Base-by-base conservation (phyloP, 1,284 basidiomycete genomes). In the Irpex sp. region DNA sequence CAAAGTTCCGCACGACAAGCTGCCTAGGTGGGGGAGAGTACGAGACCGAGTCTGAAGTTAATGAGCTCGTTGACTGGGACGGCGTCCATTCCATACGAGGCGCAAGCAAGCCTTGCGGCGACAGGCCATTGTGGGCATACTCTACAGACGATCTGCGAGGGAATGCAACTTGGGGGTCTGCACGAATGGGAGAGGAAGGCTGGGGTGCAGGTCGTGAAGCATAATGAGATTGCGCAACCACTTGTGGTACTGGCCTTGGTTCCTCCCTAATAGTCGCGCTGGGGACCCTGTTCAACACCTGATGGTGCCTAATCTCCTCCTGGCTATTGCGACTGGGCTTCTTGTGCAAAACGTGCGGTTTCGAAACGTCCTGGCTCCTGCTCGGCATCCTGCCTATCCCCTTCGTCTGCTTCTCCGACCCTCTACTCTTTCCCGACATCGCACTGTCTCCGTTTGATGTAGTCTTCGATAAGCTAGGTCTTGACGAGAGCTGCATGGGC, bases 401-500 rank as follows among this genome's bases (percentile, higher is more conserved):
- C 21, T 43, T 46, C n/a, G 17, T 35, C 36, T 53, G 43, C 57
- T 57, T 46, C 31, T 61, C 60, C 57, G 53, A 11, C 39, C 59
- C 58, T 26, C 21, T 51, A 9, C 60, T 31, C 33, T 35, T 19
- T 26, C 26, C 46, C 17, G 11, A 31, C 13, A 60, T 46, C 9
- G 43, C 19, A 39, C 31, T 31, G 31, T 50, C 47, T 26, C 37
- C 49, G 11, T 46, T 49, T 9, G 47, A 19, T 46, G 61, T 57
- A 37, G 31, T 33, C 51, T 57, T 57, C 13, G 63, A 36, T 15
- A 61, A 53, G 37, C 61, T 66, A 3, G 65, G 35, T 37, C 58
- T 67, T 46, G 69, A 62, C 1, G 61, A 59, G 37, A 70, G 68
- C 31, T 63, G 65, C 65, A 72, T 68, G 17, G 74, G 74, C 31